Evolutionary conservation across 2,329 filamentous ascomycete species (phyloP).

Genomic region (Microsporum canis): DNA sequence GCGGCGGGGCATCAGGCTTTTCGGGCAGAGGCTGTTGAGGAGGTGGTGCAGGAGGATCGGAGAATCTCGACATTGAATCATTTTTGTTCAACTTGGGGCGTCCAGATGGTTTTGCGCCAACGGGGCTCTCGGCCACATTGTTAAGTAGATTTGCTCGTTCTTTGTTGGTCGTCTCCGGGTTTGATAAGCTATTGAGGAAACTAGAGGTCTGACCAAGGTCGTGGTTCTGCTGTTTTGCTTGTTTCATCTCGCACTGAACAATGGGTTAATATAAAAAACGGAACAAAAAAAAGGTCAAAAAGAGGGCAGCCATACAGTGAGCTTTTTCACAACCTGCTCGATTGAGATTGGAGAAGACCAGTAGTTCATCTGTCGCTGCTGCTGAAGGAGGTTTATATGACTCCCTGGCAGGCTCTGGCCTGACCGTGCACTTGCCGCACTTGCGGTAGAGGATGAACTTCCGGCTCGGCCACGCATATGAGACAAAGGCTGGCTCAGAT

Average conservation of each 20-base stretch:
- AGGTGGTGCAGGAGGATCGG: slow-evolving; percentile 83
- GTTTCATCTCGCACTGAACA: slow-evolving; percentile 71
- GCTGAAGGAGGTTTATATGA: slow-evolving; percentile 49
- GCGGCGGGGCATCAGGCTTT: slow-evolving; percentile 59
- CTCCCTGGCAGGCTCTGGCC: slow-evolving; percentile 43
- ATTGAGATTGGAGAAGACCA: slow-evolving; percentile 84
- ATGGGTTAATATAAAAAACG: slow-evolving; percentile 8
- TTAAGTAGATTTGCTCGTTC: slow-evolving; percentile 25
- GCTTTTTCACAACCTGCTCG: slow-evolving; percentile 82
- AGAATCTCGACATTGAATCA: slow-evolving; percentile 75
- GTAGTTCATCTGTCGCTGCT: slow-evolving; percentile 66
- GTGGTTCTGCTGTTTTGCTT: slow-evolving; percentile 73
- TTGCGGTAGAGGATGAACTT: slow-evolving; percentile 55
- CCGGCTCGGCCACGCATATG: slow-evolving; percentile 60
- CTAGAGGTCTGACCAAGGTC: slow-evolving; percentile 73
- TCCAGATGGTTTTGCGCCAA: slow-evolving; percentile 34
- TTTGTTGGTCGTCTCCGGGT: slow-evolving; percentile 51
- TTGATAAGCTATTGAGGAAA: slow-evolving; percentile 65
- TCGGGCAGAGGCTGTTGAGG: slow-evolving; percentile 88
- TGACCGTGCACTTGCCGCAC: slow-evolving; percentile 50
- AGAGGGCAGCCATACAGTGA: slow-evolving; percentile 48
- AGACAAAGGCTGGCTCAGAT: slow-evolving; percentile 51
- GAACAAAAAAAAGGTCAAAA: background rate
- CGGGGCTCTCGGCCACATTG: background rate
- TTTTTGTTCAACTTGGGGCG: slow-evolving; percentile 44